Base-by-base conservation (phyloP, 176 grass and related monocot species). In the Oryza australiensis region DNA sequence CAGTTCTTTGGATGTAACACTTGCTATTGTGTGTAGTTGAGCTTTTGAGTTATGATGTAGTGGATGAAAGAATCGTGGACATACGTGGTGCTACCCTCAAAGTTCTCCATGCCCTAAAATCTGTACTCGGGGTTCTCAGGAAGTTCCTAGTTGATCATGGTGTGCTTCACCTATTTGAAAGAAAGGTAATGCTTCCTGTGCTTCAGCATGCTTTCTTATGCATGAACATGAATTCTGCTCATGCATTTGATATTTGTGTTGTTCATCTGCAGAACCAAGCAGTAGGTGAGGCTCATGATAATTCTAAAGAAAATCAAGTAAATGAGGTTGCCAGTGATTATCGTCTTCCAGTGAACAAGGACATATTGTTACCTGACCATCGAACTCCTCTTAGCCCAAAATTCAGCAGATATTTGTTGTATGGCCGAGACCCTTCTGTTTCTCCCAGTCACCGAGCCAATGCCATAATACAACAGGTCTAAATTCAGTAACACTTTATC, bases 71-170 rank as follows among this genome's bases (percentile, higher is more conserved):
- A 78, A 84, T 94, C 74, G 89, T 97, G 30, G 87, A 90, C 41
- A 97, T 97, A 88, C 85, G 74, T 51, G 94, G 94, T 28, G 75
- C 90, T 88, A 75, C 84, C 64, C 40, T 83, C 55, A 90, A 90
- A 48, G 91, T 84, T 66, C 78, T 89, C 46, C 88, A 84, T 66
- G 94, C 91, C 7, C 87, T 97, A 49, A 80, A 89, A 84, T 80
- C 86, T 42, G 91, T 94, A 64, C 68, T 90, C 46, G 62, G 70
- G 26, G 66, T 91, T 89, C 91, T 97, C 30, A 68, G 94, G 22
- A 97, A 88, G 82, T 97, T 97, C 84, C 77, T 97, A 68, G 91
- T 97, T 84, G 91, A 97, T 85, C 94, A 89, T 59, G 82, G 89
- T 32, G 87, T 94, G 67, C 86, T 97, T 86, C 94, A 92, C 78